A percentile compares a stretch with the other conserved stretches of the same genome.
phyloP scores from a whole-genome alignment of 768 basidiomycete species.

The Rhodotorula babjevae region DNA sequence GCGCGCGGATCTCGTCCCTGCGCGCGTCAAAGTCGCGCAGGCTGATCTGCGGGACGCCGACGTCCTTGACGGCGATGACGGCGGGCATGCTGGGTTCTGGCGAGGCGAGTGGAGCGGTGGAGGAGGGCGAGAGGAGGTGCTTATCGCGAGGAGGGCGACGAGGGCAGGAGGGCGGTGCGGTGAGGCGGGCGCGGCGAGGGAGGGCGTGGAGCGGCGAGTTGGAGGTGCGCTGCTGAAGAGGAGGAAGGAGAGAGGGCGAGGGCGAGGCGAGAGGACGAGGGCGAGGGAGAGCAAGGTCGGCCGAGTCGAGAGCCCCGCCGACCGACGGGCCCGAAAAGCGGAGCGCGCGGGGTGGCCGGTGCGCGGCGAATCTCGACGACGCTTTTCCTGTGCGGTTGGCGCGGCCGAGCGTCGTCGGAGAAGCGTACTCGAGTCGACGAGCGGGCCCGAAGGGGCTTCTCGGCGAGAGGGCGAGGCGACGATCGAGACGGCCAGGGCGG shows the following conservation, averaged over 20 bases:
- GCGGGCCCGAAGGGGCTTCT: too few species aligned
- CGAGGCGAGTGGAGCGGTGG: background rate
- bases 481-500: too few species aligned
- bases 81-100: conserved; percentile 7
- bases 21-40: conserved; percentile 42
- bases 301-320: background rate
- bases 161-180: too few species aligned
- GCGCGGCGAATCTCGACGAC: too few species aligned
- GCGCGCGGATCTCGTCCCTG: conserved; percentile 40
- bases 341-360: background rate
- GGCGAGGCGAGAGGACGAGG: background rate
- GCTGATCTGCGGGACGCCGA: conserved; percentile 37
- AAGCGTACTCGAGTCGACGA: too few species aligned
- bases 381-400: background rate
- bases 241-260: background rate
- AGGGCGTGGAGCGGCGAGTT: too few species aligned
- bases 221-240: too few species aligned
- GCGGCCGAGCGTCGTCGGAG: background rate
- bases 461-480: too few species aligned
- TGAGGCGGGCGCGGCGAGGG: too few species aligned
- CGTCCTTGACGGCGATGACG: background rate
- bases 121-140: too few species aligned
- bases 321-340: background rate
- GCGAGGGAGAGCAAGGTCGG: background rate
- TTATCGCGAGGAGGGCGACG: background rate